Percentiles rank a stretch among this genome's conserved stretches.
Conservation (phyloP, 495 filamentous ascomycete species). For the Bombardia bombarda region DNA sequence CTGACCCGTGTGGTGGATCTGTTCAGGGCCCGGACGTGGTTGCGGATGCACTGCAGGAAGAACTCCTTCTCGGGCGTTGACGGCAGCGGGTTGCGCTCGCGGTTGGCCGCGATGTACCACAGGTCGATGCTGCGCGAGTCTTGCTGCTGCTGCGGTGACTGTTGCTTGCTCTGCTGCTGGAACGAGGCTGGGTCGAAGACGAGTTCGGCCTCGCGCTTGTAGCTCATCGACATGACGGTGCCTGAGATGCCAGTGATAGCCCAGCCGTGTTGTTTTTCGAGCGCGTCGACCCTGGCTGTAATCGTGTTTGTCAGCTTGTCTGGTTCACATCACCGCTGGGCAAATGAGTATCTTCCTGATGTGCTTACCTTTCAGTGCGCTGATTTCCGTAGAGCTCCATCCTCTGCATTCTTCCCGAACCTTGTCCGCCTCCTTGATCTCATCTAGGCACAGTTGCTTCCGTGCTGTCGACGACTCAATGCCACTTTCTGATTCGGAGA, state of each 20-base stretch:
- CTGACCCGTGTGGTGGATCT: conserved; percentile 42
- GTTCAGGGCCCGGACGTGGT: conserved; percentile 45
- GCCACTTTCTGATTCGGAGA: conserved; percentile 53
- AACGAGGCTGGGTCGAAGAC: conserved; percentile 64
- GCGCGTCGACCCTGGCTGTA: conserved; percentile 53
- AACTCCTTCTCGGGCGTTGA: conserved; percentile 53
- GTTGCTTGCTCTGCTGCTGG: conserved; percentile 8
- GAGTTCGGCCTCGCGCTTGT: conserved; percentile 66
- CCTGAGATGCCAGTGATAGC: conserved; percentile 56
- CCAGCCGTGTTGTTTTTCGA: conserved; percentile 75
- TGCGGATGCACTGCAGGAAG: conserved; percentile 58
- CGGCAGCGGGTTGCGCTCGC: conserved; percentile 38
- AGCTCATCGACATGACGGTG: conserved; percentile 66
- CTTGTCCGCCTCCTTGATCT: conserved; percentile 78
- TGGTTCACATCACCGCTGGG: background rate
- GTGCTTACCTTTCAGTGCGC: conserved; percentile 57
- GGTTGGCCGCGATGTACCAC: conserved; percentile 47
- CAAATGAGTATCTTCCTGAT: background rate
- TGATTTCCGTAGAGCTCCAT: conserved; percentile 76
- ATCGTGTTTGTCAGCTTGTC: conserved; percentile 1
- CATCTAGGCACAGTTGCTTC: conserved; percentile 59
- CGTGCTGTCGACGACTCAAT: conserved; percentile 52
- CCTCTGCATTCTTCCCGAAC: conserved; percentile 81
- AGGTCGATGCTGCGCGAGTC: conserved; percentile 38
- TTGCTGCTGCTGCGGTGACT: conserved; percentile 8